Percentiles rank a stretch among this genome's conserved stretches.
Conservation (phyloP, 495 filamentous ascomycete genomes). For the Penicillium antarcticum region DNA sequence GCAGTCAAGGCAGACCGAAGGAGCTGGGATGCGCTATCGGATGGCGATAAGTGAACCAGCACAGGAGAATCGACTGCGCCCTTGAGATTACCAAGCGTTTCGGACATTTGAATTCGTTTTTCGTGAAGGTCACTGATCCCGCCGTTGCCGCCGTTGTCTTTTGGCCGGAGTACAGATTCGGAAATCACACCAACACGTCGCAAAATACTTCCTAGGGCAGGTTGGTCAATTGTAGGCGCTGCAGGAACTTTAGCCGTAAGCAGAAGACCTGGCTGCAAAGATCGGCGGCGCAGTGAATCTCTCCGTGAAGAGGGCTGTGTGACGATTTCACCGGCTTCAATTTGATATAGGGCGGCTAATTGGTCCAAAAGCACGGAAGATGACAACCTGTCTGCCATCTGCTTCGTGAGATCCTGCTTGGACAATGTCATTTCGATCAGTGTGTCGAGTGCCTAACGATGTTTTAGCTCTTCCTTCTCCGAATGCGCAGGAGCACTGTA, state of each 20-base stretch:
- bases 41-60: conserved; percentile 21
- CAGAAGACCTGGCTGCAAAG: conserved; percentile 16
- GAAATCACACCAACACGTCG: conserved; percentile 36
- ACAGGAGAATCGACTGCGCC: conserved; percentile 33
- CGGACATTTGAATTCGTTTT: conserved; percentile 29
- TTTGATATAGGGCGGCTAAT: conserved; percentile 31
- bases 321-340: conserved; percentile 24
- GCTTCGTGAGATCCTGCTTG: conserved; percentile 27
- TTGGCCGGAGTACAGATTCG: conserved; percentile 28
- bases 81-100: conserved; percentile 22
- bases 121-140: conserved; percentile 23
- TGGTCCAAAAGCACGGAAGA: conserved; percentile 34
- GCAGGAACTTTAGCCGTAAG: conserved; percentile 14
- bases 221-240: conserved; percentile 17
- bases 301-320: conserved; percentile 25
- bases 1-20: conserved; percentile 31
- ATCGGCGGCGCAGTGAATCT: conserved; percentile 31
- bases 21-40: conserved; percentile 31
- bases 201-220: conserved; percentile 32
- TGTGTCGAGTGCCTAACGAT: conserved; percentile 27
- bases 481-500: conserved; percentile 12
- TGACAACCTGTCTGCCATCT: conserved; percentile 33
- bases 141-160: conserved; percentile 18
- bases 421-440: conserved; percentile 36
- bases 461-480: conserved; percentile 3